Evolutionary conservation across 176 grass and related monocot species (phyloP), one percentile per base, ranked within the genome.

Genomic region (Microstegium vimineum): DNA sequence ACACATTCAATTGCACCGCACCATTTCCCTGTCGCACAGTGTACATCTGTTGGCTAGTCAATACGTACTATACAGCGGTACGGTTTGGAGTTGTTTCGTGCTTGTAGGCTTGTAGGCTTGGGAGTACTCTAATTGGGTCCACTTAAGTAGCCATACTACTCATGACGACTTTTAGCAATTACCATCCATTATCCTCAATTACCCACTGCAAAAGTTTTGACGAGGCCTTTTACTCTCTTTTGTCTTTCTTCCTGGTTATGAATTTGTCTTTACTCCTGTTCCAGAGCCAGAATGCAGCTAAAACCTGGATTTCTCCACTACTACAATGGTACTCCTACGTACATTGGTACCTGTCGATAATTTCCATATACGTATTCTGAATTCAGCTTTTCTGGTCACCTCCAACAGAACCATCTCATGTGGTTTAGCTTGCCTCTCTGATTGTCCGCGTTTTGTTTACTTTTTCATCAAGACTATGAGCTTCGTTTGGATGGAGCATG

Each of bases 51-150:
- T 78, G 66, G 37, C 40, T 72, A 73, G 52, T 72, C 41, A 62
- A 78, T 43, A n/a, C n/a, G n/a, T n/a, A n/a, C n/a, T n/a, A n/a
- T n/a, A 49, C 46, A 14, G 70, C 36, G 54, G 79, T 78, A 45
- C 34, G 66, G 65, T 78, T 75, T 37, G 72, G 49, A 63, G 62
- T 26, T 60, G 56, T 23, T 10, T 60, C 51, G 76, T 81, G 37
- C 69, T 75, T 81, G 26, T 33, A 45, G 66, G n/a, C n/a, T n/a
- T n/a, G n/a, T n/a, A n/a, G n/a, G 22, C 14, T 87, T 77, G 10
- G 73, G 60, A 37, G 40, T 77, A 76, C 79, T 15, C 30, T 27
- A 75, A 38, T 26, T 65, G 70, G 47, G n/a, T 32, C 62, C 63
- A 52, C 32, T 49, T 49, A 47, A 47, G 15, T 47, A 47, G 15